A percentile compares a stretch with the other conserved stretches of the same genome.
These are phyloP conservation scores for Oryza meridionalis DNA, from an alignment of 176 grass and related monocot genomes.

Conservation along the genomic window DNA sequence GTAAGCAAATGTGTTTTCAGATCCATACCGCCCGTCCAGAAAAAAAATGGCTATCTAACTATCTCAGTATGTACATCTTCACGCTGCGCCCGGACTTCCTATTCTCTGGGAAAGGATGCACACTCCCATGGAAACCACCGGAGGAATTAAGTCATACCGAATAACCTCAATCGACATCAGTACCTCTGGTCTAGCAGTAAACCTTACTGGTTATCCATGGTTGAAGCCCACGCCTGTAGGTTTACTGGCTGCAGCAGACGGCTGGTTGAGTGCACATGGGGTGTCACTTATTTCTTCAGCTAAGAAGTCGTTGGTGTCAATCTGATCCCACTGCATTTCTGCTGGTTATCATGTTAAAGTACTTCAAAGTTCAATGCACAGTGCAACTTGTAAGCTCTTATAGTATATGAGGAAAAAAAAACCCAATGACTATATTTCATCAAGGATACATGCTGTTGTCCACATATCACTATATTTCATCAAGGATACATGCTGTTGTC, in stretches of 20 bases:
- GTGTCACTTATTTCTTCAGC: conserved; percentile 55
- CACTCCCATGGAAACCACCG: neutral
- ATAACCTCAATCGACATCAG: neutral
- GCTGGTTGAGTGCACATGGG: conserved; percentile 35
- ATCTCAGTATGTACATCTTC: conserved; percentile 1
- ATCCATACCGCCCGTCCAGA: conserved; percentile 1
- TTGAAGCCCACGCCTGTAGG: conserved; percentile 42
- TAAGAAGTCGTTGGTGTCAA: conserved; percentile 63
- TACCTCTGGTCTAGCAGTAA: neutral
- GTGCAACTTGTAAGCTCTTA: conserved; percentile 6
- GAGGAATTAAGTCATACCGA: conserved; percentile 1
- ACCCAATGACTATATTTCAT: conserved; percentile 26
- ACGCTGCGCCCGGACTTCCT: neutral
- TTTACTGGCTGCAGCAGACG: conserved; percentile 28
- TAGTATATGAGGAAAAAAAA: conserved; percentile 41
- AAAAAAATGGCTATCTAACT: neutral
- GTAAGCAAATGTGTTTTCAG: conserved; percentile 3
- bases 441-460: conserved; percentile 80
- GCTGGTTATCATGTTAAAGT: conserved; percentile 70
- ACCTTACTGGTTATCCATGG: conserved; percentile 13
- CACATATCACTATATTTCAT: conserved; percentile 80
- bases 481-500: conserved; percentile 80
- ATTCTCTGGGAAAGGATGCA: neutral
- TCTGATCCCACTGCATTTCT: conserved; percentile 62
- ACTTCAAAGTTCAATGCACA: conserved; percentile 35